Evolutionary conservation across 768 basidiomycete genomes (phyloP), one percentile per base, ranked within the genome.

Genomic region (Hemileccinum impolitum): DNA sequence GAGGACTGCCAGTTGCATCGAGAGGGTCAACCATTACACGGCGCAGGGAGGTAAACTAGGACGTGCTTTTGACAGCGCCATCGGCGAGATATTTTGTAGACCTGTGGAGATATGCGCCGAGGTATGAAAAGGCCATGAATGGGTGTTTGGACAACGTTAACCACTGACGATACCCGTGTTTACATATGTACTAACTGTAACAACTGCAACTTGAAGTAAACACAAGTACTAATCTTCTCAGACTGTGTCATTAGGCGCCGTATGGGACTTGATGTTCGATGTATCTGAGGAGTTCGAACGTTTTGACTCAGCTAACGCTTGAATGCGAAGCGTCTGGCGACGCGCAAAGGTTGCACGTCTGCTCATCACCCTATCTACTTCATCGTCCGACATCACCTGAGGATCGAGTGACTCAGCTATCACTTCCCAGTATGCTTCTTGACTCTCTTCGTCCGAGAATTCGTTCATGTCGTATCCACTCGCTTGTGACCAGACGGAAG

Each of bases 1-100:
- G 34, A 87, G 61, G 46, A 87, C 89, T 91, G 52, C 32, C 39
- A 39, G 44, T 39, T 28, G 44, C 17, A 48, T 48, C 36, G 50
- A 12, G 31, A 42, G 34, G 47, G 55, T 63, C 45, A 56, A 54
- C 48, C 40, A 50, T 43, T 23, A 48, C 21, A 37, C 36, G 14
- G 13, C 7, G 39, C n/a, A 43, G 45, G 37, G 35, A 47, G 42
- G 41, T 48, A 57, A 58, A 58, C 35, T 38, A 40, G 50, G 58
- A 62, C 70, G 52, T 69, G 66, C 73, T 69, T 65, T 72, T 74
- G 51, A 68, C 65, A 21, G 72, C 65, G 60, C 67, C 68, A 53
- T 77, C 75, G 37, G 59, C 63, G 36, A 75, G 52, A 17, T 73
- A 45, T 49, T 67, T 69, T 39, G 68, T 66, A 21, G 73, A 70